Percentiles rank a stretch among this genome's conserved stretches.
phyloP scores from a whole-genome alignment of 2,329 filamentous ascomycete genomes.

The Phaeophleospora eucalypticola region DNA sequence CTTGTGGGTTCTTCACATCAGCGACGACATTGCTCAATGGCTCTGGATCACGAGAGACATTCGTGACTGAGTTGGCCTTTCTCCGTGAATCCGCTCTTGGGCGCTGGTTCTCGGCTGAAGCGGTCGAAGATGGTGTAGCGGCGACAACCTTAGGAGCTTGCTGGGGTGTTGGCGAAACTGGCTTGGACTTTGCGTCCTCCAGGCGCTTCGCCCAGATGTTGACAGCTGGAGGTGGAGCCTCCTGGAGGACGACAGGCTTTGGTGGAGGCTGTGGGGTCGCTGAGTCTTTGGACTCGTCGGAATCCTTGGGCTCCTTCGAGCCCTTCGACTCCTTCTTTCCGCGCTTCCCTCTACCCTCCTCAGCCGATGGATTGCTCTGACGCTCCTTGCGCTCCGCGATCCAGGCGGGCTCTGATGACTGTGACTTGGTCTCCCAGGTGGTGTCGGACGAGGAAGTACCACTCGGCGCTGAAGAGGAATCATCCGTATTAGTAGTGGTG shows the following conservation, averaged over 20 bases:
- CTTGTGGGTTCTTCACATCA: constrained; percentile 22
- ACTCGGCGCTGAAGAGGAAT: constrained; percentile 59
- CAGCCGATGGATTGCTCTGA: constrained; percentile 22
- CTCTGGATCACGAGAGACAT: constrained; percentile 15
- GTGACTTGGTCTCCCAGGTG: constrained; percentile 63
- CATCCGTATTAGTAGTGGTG: constrained; percentile 56
- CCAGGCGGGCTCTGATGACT: constrained; percentile 61
- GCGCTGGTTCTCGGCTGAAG: constrained; percentile 28
- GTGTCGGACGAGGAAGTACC: constrained; percentile 55
- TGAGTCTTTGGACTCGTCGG: constrained; percentile 25
- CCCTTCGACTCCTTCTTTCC: constrained; percentile 14
- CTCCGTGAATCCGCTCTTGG: constrained; percentile 24
- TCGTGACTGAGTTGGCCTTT: constrained; percentile 24
- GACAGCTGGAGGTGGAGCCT: constrained; percentile 75
- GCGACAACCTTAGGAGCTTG: constrained; percentile 13
- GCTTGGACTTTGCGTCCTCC: constrained; percentile 58
- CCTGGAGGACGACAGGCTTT: constrained; percentile 61
- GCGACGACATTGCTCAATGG: constrained; percentile 1
- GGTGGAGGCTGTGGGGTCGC: constrained; percentile 30
- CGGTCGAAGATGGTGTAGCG: constrained; percentile 1
- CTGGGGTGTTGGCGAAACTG: constrained; percentile 21
- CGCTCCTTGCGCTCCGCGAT: constrained; percentile 46
- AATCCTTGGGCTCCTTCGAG: constrained; percentile 17
- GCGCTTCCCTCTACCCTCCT: constrained; percentile 14
- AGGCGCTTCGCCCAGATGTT: constrained; percentile 85